These are phyloP conservation scores for Coemansia sp. DNA, from an alignment of 192 early-diverging fungal genomes.

Conservation along the genomic window DNA sequence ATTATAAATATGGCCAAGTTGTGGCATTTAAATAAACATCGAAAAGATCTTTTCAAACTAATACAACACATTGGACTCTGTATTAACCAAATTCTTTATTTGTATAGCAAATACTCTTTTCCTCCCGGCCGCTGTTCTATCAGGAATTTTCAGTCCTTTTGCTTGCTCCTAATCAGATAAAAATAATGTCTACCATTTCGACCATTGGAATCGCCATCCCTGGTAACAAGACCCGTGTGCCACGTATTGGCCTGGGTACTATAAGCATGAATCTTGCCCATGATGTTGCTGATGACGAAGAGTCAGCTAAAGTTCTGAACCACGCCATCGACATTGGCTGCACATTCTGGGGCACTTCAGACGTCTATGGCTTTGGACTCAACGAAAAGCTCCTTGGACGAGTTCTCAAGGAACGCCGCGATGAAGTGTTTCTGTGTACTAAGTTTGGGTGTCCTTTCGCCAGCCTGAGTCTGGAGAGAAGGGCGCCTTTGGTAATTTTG, in stretches of 20 bases:
- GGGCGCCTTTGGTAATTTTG: slow-evolving; percentile 10
- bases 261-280: slow-evolving; percentile 49
- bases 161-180: too few relatives aligned
- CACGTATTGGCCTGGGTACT: slow-evolving; percentile 40
- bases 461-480: slow-evolving; percentile 19
- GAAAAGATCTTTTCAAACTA: too few relatives aligned
- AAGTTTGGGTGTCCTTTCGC: slow-evolving; percentile 56
- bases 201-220: slow-evolving; percentile 35
- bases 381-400: slow-evolving; percentile 61
- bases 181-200: neutral
- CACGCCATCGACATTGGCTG: too few relatives aligned
- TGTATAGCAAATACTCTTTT: too few relatives aligned
- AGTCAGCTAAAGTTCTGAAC: too few relatives aligned
- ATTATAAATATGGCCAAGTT: too few relatives aligned
- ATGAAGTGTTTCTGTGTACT: slow-evolving; percentile 62
- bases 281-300: slow-evolving; percentile 24
- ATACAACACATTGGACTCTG: too few relatives aligned
- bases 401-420: slow-evolving; percentile 52
- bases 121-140: too few relatives aligned
- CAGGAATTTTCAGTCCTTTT: too few relatives aligned
- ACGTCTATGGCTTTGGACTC: slow-evolving; percentile 58
- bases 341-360: slow-evolving; percentile 63
- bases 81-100: too few relatives aligned
- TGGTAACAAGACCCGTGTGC: slow-evolving; percentile 23
- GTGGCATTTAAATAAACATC: too few relatives aligned